Evolutionary conservation across 495 filamentous ascomycete species (phyloP), one percentile per base, ranked within the genome.

Genomic region (Staphylotrichum tortipilum): DNA sequence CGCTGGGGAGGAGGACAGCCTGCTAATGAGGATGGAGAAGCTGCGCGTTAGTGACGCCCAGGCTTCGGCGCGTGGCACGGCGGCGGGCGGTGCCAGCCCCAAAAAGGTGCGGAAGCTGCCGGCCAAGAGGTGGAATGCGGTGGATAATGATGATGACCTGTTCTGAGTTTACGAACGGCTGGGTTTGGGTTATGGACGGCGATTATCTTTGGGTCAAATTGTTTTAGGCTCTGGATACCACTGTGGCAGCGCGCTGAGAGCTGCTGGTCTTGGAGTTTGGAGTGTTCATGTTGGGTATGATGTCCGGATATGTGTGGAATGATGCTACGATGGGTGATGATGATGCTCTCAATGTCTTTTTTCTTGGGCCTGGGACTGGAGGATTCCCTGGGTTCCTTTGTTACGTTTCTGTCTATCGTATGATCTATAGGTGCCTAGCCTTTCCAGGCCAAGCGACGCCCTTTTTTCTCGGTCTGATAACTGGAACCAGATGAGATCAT

Each of bases 51-150:
- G 48, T 33, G 59, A 62, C 39, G 54, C 49, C 9, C 43, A 40
- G 7, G 26, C 34, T 22, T 48, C 50, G 4, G 42, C 30, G 17
- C 44, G 47, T 9, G 28, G 40, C 33, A 21, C 44, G 31, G 40
- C 26, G 36, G 51, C 18, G 40, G 28, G 17, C 19, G 56, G 54
- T 19, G 46, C 26, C 12, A 61, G 52, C 47, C 66, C 66, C 10
- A 71, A 71, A 54, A 71, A 70, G 46, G 48, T 71, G n/a, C 62
- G 68, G 6, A 68, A 65, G 55, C 52, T 73, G 30, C 51, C 56
- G 18, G 50, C 58, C 15, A 70, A 66, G 59, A 59, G 62, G 50
- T 73, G 69, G 45, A 61, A 60, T 31, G 50, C 50, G 18, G 35
- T 52, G 24, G 52, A 37, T 15, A 66, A 66, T n/a, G 63, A 69